Base-by-base conservation (phyloP, 331 rosid genomes). In the Saraca asoca region DNA sequence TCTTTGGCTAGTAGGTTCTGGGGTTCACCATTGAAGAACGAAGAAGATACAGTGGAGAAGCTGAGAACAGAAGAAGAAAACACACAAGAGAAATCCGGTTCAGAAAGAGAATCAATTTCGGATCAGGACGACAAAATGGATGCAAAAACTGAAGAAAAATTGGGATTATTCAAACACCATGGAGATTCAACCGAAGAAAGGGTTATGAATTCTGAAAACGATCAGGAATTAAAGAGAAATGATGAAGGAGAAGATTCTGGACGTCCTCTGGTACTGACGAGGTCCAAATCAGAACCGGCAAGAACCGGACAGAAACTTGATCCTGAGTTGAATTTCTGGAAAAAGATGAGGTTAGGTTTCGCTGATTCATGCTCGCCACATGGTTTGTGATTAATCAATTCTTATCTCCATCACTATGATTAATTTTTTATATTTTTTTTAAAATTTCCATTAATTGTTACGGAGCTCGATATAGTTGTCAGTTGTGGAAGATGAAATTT, bases 261-360 rank as follows among this genome's bases (percentile, higher is more conserved):
- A 12, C 71, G 83, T 3, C 89, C 88, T 9, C 57, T 79, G 37
- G 69, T 84, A 11, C 95, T 93, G 9, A 85, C 88, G 1, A 77
- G 96, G 82, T 84, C 96, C 77, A 93, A 87, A 83, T 93, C 98
- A 55, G 96, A 87, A 71, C 96, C 95, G 24, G 94, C 85, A 0
- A 78, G 90, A 80, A 73, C 68, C 24, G 78, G 76, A 34, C 71
- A 78, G 66, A 82, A 82, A 55, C 75, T 86, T 59, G 71, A 81
- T 53, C 85, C 89, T 46, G 89, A 77, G 67, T 20, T 76, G 13
- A 66, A 62, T 62, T 80, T 75, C 71, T 76, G 85, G 88, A 78
- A 75, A 60, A 72, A 58, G 55, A 75, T 70, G 53, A 86, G 80
- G 81, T 76, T 85, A 74, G 85, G 74, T 31, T 62, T 82, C 51